Evolutionary conservation across 2,329 filamentous ascomycete genomes (phyloP), one percentile per base, ranked within the genome.

Genomic region (Cladosporium austrohemisphaericum): DNA sequence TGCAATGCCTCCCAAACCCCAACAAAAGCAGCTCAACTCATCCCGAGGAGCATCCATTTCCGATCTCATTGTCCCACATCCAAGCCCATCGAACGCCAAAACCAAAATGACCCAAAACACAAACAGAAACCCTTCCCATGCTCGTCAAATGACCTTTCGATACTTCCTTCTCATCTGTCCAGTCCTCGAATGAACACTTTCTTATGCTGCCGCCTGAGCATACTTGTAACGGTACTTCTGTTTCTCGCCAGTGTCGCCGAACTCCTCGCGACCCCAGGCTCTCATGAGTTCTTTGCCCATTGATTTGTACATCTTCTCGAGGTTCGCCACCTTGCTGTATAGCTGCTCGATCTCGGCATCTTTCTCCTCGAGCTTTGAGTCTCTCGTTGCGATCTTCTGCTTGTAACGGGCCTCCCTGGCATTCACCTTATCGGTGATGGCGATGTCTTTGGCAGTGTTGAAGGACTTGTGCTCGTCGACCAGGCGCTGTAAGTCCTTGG

Each of bases 241-340:
- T 50, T 58, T 57, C 25, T 54, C 57, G 6, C 55, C 58, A 14
- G 57, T 54, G 0, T 44, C 49, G 7, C 66, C 68, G 16, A 61
- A 60, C 47, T 70, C 68, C 44, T 67, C 64, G 32, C 85, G 80
- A 60, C 94, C 88, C 91, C 91, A 95, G 55, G 89, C 86, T 55
- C 86, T 78, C 68, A 91, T 82, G 41, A 95, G 72, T 35, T 84
- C 80, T 41, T 65, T 64, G 4, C 56, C 60, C 61, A 68, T 61
- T 0, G 56, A 46, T 46, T 57, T 58, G 28, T 64, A 57, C 57
- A 68, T 65, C 25, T 55, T 55, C 49, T 60, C 57, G 28, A 60
- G 40, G 36, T 59, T 55, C 28, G 56, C 56, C 19, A 59, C 29
- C 36, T 54, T 58, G 23, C 45, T 48, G 5, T 51, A 50, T 16